Conservation (phyloP, 2,329 filamentous ascomycete species). For the Peltaster fructicola region DNA sequence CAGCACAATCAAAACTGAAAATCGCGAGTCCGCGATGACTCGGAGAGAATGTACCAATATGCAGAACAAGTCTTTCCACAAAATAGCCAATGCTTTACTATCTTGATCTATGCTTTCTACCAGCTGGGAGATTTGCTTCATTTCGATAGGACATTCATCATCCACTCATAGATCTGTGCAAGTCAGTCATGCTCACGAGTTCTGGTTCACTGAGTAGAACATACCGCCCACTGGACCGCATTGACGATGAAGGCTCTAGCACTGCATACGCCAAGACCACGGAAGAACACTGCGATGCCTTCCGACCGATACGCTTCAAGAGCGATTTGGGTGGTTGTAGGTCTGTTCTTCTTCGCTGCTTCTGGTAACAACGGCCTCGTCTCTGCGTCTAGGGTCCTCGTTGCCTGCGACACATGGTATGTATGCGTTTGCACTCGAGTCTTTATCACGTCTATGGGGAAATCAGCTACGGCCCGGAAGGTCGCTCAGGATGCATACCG, state of each 20-base stretch:
- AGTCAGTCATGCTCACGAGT: not conserved
- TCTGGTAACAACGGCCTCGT: conserved; percentile 7
- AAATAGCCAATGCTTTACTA: too few species aligned
- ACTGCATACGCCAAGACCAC: conserved; percentile 68
- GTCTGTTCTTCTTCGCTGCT: conserved; percentile 16
- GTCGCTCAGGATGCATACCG: conserved; percentile 10
- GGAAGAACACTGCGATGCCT: conserved; percentile 59
- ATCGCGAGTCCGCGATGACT: too few species aligned
- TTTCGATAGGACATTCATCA: conserved; percentile 38
- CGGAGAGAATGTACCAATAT: too few species aligned
- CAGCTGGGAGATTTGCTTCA: too few species aligned
- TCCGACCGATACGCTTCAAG: conserved; percentile 52
- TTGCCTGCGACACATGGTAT: too few species aligned
- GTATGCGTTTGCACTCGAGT: conserved; percentile 82
- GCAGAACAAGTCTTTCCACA: too few species aligned
- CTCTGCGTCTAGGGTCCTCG: conserved; percentile 1
- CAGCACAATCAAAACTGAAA: too few species aligned
- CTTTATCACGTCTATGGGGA: conserved; percentile 57
- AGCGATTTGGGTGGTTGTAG: conserved; percentile 45
- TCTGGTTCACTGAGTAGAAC: conserved; percentile 3
- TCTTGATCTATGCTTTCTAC: too few species aligned
- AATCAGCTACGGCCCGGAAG: conserved; percentile 1
- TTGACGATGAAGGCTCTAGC: conserved; percentile 80
- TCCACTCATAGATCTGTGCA: conserved; percentile 54
- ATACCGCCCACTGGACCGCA: conserved; percentile 71